phyloP scores from a whole-genome alignment of 768 basidiomycete genomes.

The Collybia sp. region DNA sequence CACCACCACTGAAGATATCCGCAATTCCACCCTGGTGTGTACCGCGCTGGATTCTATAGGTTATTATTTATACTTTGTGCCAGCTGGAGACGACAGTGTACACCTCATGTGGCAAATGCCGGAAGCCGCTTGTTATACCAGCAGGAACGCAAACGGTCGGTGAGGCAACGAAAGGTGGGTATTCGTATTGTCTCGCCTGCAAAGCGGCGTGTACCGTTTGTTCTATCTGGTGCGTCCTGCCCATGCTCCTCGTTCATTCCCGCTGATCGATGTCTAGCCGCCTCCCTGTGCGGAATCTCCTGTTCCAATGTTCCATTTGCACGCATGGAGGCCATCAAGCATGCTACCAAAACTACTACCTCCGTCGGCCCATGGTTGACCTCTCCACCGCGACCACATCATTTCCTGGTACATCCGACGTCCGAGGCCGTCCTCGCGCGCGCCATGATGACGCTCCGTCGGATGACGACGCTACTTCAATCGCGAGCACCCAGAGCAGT shows the following conservation, averaged over 20 bases:
- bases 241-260: neutral
- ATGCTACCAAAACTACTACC: conserved; percentile 70
- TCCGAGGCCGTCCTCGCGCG: conserved; percentile 9
- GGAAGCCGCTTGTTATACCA: conserved; percentile 51
- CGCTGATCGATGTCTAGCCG: conserved; percentile 39
- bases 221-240: conserved; percentile 62
- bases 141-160: conserved; percentile 24
- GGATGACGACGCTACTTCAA: conserved; percentile 21
- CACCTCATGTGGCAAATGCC: conserved; percentile 64
- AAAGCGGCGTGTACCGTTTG: conserved; percentile 43
- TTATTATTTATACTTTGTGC: neutral
- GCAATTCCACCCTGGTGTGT: conserved; percentile 48
- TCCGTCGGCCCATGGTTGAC: conserved; percentile 50
- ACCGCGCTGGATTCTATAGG: neutral
- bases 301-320: conserved; percentile 76
- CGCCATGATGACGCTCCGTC: conserved; percentile 10
- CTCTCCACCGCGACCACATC: conserved; percentile 25
- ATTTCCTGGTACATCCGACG: conserved; percentile 5
- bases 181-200: conserved; percentile 58
- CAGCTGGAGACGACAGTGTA: conserved; percentile 73
- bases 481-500: conserved; percentile 4
- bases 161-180: conserved; percentile 31
- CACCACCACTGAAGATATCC: conserved; percentile 45
- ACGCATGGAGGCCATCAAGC: conserved; percentile 78
- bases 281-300: conserved; percentile 64